These are phyloP conservation scores for Immersiporthe knoxdaviesiana DNA, from an alignment of 2,329 filamentous ascomycete species.

Conservation along the genomic window DNA sequence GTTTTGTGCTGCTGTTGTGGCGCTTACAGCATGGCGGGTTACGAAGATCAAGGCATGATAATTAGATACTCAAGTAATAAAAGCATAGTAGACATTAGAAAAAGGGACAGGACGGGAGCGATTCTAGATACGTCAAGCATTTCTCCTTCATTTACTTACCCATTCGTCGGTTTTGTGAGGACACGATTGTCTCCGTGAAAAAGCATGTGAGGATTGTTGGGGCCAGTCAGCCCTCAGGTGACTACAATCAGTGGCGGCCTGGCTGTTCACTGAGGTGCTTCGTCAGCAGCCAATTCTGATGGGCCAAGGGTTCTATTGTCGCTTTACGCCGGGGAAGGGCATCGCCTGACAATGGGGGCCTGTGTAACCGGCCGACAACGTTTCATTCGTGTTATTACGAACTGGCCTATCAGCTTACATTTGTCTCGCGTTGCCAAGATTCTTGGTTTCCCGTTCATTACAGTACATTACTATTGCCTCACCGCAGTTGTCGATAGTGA, in stretches of 20 bases:
- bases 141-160: too few species aligned
- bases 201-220: neutral
- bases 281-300: neutral
- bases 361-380: neutral
- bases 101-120: neutral
- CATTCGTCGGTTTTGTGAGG: too few species aligned
- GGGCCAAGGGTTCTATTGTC: neutral
- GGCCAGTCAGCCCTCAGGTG: neutral
- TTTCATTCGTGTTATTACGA: neutral
- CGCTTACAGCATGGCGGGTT: slow-evolving; percentile 8
- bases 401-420: neutral
- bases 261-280: neutral
- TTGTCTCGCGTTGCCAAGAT: neutral
- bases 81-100: neutral
- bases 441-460: neutral
- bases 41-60: slow-evolving; percentile 2
- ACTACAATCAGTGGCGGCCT: neutral
- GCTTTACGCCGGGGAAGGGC: neutral
- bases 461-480: neutral
- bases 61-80: neutral
- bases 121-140: neutral
- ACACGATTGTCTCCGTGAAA: too few species aligned
- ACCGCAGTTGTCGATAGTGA: neutral
- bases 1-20: neutral
- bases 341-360: neutral